These are phyloP conservation scores for Penicillium tannophilum DNA, from an alignment of 495 filamentous ascomycete species.

Conservation along the genomic window DNA sequence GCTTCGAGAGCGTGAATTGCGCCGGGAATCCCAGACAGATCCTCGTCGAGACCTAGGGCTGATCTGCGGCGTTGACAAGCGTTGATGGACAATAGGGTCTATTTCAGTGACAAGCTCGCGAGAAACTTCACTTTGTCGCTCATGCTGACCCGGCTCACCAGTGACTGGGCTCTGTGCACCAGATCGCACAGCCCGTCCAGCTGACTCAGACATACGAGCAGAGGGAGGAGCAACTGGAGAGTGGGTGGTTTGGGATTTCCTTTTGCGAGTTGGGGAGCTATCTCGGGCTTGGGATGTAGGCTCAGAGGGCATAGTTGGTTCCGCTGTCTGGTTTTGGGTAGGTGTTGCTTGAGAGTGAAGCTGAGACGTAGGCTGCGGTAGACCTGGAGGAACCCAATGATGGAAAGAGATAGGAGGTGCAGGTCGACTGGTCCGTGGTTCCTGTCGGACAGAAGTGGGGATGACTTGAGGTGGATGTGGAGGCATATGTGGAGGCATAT, in stretches of 20 bases:
- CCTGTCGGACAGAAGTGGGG: neutral
- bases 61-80: neutral
- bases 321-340: neutral
- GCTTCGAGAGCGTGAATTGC: neutral
- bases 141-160: neutral
- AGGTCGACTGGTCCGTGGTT: conserved; percentile 1
- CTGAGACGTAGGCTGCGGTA: neutral
- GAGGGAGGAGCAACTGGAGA: neutral
- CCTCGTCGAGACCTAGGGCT: neutral
- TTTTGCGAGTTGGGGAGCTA: conserved; percentile 2
- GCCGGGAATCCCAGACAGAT: too few species aligned
- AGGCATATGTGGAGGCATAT: neutral
- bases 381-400: conserved; percentile 15
- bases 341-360: neutral
- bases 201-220: neutral
- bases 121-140: neutral
- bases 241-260: conserved; percentile 4
- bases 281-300: neutral
- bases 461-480: neutral
- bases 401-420: conserved; percentile 16
- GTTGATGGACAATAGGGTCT: neutral
- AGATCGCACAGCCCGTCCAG: neutral
- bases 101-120: neutral
- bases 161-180: neutral
- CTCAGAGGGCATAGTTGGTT: neutral